Evolutionary conservation across 345 rosid species (phyloP), one percentile per base, ranked within the genome.

Genomic region (Rhodamnia rubescens): DNA sequence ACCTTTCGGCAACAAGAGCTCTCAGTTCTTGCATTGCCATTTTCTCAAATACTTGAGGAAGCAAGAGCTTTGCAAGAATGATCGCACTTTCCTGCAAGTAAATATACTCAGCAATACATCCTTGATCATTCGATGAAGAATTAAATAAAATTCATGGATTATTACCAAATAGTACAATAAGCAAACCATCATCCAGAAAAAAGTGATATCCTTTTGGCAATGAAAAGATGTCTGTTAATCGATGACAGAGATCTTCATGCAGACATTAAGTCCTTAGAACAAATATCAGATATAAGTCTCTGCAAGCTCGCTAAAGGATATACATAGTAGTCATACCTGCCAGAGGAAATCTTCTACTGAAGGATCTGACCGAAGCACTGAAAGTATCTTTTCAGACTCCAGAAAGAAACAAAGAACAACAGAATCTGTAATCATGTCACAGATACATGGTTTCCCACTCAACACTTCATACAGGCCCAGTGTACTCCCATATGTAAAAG

Each of bases 391-490:
- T 21, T 93, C 95, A 22, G 91, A 90, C 85, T 91, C 91, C 85
- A 97, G 88, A 85, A 91, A 94, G 87, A 93, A 92, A 87, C 98
- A 95, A 82, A 91, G 91, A 83, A 94, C 98, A 83, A 93, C 89
- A n/a, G 98, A 93, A 87, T 96, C 98, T 74, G 99, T 89, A 85
- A 92, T 85, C 90, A 95, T 93, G 91, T 96, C 94, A 21, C 96
- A 94, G 44, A 96, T 87, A 89, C 90, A 93, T 85, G 93, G 95
- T 90, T 93, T 96, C 87, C 96, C 95, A 27, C 90, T 91, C 57
- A 97, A 91, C 51, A 95, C 95, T 90, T 97, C 99, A 83, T 93
- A 97, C 83, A 96, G 91, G 53, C 99, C 99, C 89, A 97, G 90
- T 10, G 98, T 96, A 90, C 98, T 96, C 85, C 99, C 98, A 87